Percentiles rank a stretch among this genome's conserved stretches.
Conservation (phyloP, 2,329 filamentous ascomycete species). For the Pezicula radicicola region DNA sequence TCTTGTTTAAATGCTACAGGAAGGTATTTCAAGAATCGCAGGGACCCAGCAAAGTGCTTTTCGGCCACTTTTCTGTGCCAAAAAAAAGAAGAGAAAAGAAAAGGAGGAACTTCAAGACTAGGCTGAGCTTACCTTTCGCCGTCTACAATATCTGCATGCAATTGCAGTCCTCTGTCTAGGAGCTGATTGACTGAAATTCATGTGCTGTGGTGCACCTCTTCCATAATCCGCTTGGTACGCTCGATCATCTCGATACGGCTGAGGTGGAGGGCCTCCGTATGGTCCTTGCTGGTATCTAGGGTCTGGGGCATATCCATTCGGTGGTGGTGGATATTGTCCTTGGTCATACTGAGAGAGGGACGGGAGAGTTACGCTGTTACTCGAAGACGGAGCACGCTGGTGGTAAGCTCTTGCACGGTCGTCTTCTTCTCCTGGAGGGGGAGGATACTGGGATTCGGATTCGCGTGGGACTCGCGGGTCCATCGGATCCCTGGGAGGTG, state of each 20-base stretch:
- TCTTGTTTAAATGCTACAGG: too few species aligned
- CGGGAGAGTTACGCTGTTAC: conserved; percentile 24
- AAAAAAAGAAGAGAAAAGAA: neutral
- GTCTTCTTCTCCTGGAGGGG: conserved; percentile 29
- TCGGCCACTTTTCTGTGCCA: neutral
- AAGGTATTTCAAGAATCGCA: neutral
- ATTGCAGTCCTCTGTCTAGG: conserved; percentile 58
- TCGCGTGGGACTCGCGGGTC: conserved; percentile 22
- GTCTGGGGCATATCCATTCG: conserved; percentile 22
- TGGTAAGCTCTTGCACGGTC: conserved; percentile 28
- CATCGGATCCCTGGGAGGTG: conserved; percentile 20
- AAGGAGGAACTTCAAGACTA: neutral
- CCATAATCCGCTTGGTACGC: conserved; percentile 23
- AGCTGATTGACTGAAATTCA: conserved; percentile 41
- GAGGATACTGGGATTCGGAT: conserved; percentile 17
- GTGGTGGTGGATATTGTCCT: conserved; percentile 15
- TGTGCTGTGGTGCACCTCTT: conserved; percentile 23
- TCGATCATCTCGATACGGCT: conserved; percentile 22
- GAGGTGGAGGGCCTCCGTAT: conserved; percentile 18
- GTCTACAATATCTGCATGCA: conserved; percentile 56
- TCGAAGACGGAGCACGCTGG: conserved; percentile 19
- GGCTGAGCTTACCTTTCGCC: conserved; percentile 49
- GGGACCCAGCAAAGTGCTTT: neutral
- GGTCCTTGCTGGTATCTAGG: conserved; percentile 22
- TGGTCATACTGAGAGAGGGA: conserved; percentile 28